Percentiles rank a stretch among this genome's conserved stretches.
Evolutionary conservation across 257 asterid genomes (phyloP).

Genomic region (Agastache rugosa): DNA sequence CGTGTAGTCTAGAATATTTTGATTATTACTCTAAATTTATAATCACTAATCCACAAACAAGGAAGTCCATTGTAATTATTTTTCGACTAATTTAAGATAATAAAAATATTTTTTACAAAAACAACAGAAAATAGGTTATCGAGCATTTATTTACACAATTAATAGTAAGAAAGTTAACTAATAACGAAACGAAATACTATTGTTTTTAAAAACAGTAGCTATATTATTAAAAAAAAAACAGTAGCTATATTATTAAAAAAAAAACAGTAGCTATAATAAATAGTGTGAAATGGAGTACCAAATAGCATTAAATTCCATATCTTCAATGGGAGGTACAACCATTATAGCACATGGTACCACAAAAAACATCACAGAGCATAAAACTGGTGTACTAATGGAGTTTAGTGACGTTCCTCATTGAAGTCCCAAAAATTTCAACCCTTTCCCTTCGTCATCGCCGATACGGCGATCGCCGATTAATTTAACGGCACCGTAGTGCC

Average conservation of each 20-base stretch:
- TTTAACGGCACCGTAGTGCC: constrained; percentile 27
- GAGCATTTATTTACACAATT: background rate
- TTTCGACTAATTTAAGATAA: too few species aligned
- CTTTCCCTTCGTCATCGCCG: constrained; percentile 35
- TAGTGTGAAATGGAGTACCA: background rate
- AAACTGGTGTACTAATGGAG: constrained; percentile 11
- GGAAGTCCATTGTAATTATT: too few species aligned
- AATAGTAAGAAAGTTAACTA: background rate
- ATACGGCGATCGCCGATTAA: constrained; percentile 36
- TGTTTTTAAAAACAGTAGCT: background rate
- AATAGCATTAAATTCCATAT: background rate
- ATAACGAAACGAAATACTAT: background rate
- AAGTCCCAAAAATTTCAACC: constrained; percentile 33
- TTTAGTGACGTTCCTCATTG: constrained; percentile 17
- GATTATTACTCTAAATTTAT: too few species aligned
- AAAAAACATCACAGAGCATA: background rate
- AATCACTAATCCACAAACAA: too few species aligned
- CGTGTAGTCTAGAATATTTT: background rate
- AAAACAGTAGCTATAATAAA: background rate
- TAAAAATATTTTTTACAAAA: too few species aligned
- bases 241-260: too few species aligned
- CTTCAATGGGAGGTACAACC: constrained; percentile 12
- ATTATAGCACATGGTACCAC: constrained; percentile 4
- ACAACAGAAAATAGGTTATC: too few species aligned
- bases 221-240: too few species aligned